Base-by-base conservation (phyloP, 2,329 filamentous ascomycete genomes). In the Fusarium subtropicale region DNA sequence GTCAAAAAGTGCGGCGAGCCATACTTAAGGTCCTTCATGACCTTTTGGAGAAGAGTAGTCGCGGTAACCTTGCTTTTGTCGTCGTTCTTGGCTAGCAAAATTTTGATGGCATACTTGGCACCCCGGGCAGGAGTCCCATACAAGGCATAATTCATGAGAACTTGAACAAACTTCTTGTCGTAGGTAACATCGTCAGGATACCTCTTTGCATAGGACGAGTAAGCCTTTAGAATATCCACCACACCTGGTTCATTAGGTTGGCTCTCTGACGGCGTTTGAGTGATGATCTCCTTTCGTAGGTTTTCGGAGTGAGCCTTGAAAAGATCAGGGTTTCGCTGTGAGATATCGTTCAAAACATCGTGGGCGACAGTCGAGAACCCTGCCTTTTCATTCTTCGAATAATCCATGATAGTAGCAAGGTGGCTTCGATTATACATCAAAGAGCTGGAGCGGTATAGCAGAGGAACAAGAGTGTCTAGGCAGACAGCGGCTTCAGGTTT, bases 351-450 rank as follows among this genome's bases (percentile, higher is more conserved):
- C 48, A 98, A 86, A 55, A 98, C 86, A 75, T 97, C 92, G 75
- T 97, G 94, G 3, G 96, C 95, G 16, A 92, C 89, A 22, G 87
- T 83, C 8, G 91, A 92, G 50, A 97, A 84, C 1, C 90, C 91
- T 50, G 92, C 89, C 75, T 94, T 91, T 75, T 97, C 91, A 12
- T 89, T 94, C 74, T 93, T 91, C 13, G 94, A 94, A 74, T 91
- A 92, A 60, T 94, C 91, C 83, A 98, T 92, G 67, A 98, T 95
- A 1, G 93, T 90, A 5, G 94, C 90, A 20, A 99, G 90, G 77
- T 99, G 94, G 77, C 95, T 98, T 75, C 92, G 90, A 81, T 97
- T 99, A 82, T 97, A 97, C 70, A 97, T 87, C 68, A 99, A 86
- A 60, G 93, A 90, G 34, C 93, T 91, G 56, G 91, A 91, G 44